Base-by-base conservation (phyloP, 1,284 basidiomycete genomes). In the Fomitopsis palustris region DNA sequence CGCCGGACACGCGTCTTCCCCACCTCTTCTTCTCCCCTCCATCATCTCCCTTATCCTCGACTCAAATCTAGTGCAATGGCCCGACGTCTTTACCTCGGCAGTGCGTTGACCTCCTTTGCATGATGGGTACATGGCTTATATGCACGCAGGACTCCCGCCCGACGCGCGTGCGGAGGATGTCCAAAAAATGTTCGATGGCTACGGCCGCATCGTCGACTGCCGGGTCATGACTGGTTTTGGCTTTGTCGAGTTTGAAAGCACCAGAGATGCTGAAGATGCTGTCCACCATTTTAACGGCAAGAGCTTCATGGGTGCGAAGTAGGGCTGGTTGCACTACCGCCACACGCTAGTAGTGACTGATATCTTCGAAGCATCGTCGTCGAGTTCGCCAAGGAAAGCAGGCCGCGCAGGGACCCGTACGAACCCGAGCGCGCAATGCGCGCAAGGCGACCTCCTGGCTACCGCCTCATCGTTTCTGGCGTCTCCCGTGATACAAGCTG, bases 181-280 rank as follows among this genome's bases (percentile, higher is more conserved):
- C 45, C 79, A 81, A 61, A 89, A 95, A 77, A 87, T 93, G 72
- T 96, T 96, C 73, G 90, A 93, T 62, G 87, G 87, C 61, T 91
- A 87, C 72, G 93, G 94, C 37, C 87, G 84, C 61, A 90, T 96
- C 67, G 81, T 92, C 66, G 95, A 97, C 75, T 89, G 93, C 75
- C 88, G 93, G 67, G 89, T 97, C 73, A 96, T 97, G 93, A 93
- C 92, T 57, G 92, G 92, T 43, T 97, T 96, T 69, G 95, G 94
- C 54, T 97, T 98, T 71, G 86, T 97, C 67, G 95, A 97, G 76
- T 97, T 95, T 69, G 95, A 95, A 73, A 90, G 78, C 67, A 76
- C 86, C 33, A 87, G 90, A 89, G 96, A 97, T 65, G 95, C 95
- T 10, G 95, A 98, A 71, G 93, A 96, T 70, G 95, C 93, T 47